Conservation (phyloP, 371 early-diverging fungal genomes). For the Mortierella sp. region DNA sequence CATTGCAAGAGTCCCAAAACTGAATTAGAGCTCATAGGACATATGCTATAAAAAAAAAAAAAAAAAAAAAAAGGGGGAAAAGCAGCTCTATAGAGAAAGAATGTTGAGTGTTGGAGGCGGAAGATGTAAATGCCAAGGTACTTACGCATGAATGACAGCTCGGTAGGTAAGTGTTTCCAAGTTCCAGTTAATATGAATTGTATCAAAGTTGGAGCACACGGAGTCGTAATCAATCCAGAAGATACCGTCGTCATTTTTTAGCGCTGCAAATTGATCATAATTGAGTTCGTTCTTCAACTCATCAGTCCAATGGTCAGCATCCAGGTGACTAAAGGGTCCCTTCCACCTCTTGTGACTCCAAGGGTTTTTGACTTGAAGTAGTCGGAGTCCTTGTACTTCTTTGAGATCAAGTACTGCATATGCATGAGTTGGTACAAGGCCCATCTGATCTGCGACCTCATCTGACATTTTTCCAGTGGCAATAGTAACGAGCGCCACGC, state of each 20-base stretch:
- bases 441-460: conserved; percentile 71
- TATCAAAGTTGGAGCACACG: conserved; percentile 79
- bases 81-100: not conserved
- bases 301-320: conserved; percentile 77
- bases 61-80: not conserved
- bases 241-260: conserved; percentile 60
- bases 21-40: no score
- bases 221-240: conserved; percentile 92
- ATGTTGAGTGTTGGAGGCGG: not conserved
- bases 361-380: conserved; percentile 82
- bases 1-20: no score
- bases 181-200: conserved; percentile 92
- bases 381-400: conserved; percentile 56
- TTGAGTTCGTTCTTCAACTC: conserved; percentile 69
- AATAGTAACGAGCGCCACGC: conserved; percentile 70
- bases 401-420: conserved; percentile 83
- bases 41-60: not conserved
- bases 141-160: conserved; percentile 58
- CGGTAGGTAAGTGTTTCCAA: conserved; percentile 55
- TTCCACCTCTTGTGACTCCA: conserved; percentile 92
- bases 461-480: conserved; percentile 81
- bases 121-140: not conserved
- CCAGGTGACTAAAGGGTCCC: conserved; percentile 82
- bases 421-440: conserved; percentile 89
- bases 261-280: conserved; percentile 76